phyloP scores from a whole-genome alignment of 129 eudicot genomes.

The Artemisia argyi region DNA sequence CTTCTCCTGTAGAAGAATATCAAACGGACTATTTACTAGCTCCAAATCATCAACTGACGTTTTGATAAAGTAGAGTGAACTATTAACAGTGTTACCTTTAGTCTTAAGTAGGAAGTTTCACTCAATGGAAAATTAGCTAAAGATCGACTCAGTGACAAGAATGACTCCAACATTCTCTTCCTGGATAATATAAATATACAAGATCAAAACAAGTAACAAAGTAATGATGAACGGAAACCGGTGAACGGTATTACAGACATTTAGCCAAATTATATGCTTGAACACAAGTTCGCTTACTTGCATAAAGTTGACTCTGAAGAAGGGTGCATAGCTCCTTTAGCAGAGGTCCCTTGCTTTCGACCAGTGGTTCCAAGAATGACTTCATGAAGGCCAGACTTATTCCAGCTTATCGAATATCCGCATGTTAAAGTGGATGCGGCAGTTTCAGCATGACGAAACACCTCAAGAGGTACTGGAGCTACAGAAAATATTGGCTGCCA shows the following conservation, averaged over 20 bases:
- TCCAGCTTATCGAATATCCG: constrained; percentile 94
- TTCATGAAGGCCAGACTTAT: constrained; percentile 76
- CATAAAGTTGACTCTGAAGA: constrained; percentile 86
- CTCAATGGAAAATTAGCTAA: constrained; percentile 29
- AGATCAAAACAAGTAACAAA: constrained; percentile 13
- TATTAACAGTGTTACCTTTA: constrained; percentile 49
- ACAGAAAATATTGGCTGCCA: constrained; percentile 69
- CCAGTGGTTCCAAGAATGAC: constrained; percentile 96
- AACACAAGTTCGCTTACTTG: constrained; percentile 59
- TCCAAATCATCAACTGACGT: background rate
- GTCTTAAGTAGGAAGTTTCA: constrained; percentile 50
- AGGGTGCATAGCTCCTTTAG: constrained; percentile 74
- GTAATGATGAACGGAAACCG: background rate
- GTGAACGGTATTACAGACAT: background rate
- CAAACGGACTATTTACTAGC: constrained; percentile 12
- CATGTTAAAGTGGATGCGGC: constrained; percentile 80
- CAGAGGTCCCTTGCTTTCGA: constrained; percentile 91
- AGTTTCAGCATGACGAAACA: constrained; percentile 86
- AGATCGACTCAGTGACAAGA: constrained; percentile 47
- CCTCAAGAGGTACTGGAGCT: constrained; percentile 79
- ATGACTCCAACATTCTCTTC: constrained; percentile 76
- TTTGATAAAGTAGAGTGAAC: constrained; percentile 10
- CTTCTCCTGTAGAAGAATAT: constrained; percentile 49
- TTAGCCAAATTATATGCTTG: background rate
- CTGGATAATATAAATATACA: constrained; percentile 33